A percentile compares a stretch with the other conserved stretches of the same genome.
phyloP scores from a whole-genome alignment of 805 yeast genomes.

The Cyberlindnera subsufficiens region DNA sequence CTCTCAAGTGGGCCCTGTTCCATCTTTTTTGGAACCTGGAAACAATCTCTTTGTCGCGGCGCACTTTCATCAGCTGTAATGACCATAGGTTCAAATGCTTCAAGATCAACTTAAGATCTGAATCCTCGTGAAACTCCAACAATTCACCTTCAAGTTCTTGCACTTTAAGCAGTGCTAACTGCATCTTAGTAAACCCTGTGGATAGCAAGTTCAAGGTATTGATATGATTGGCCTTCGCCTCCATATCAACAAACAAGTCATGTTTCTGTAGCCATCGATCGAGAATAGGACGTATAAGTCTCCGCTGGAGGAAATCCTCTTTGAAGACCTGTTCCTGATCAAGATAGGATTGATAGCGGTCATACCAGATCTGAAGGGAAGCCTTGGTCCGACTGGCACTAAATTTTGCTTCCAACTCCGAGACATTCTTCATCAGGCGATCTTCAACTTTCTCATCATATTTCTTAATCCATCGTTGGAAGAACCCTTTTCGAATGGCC shows the following conservation, averaged over 20 bases:
- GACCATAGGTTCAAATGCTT: conserved; percentile 29
- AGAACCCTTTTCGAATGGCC: neutral
- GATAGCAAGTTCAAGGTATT: conserved; percentile 20
- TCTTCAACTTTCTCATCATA: conserved; percentile 4
- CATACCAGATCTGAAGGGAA: conserved; percentile 10
- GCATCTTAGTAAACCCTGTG: conserved; percentile 22
- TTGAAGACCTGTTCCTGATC: conserved; percentile 7
- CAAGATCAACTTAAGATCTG: conserved; percentile 17
- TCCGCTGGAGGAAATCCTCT: conserved; percentile 1
- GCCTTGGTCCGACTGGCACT: neutral
- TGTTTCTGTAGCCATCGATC: conserved; percentile 13
- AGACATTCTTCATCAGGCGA: neutral
- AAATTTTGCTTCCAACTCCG: neutral
- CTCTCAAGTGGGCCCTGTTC: conserved; percentile 34
- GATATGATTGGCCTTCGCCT: conserved; percentile 19
- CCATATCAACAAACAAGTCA: conserved; percentile 7
- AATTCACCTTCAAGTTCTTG: conserved; percentile 14
- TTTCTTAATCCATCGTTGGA: conserved; percentile 8
- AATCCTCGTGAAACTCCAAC: conserved; percentile 20
- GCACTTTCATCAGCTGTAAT: conserved; percentile 26
- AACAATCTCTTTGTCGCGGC: conserved; percentile 29
- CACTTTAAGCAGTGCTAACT: conserved; percentile 9
- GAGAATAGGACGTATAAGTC: conserved; percentile 5
- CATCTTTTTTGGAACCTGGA: conserved; percentile 30
- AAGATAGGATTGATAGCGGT: conserved; percentile 1